Conservation (phyloP, 2,329 filamentous ascomycete species). For the Ascochyta lentis region DNA sequence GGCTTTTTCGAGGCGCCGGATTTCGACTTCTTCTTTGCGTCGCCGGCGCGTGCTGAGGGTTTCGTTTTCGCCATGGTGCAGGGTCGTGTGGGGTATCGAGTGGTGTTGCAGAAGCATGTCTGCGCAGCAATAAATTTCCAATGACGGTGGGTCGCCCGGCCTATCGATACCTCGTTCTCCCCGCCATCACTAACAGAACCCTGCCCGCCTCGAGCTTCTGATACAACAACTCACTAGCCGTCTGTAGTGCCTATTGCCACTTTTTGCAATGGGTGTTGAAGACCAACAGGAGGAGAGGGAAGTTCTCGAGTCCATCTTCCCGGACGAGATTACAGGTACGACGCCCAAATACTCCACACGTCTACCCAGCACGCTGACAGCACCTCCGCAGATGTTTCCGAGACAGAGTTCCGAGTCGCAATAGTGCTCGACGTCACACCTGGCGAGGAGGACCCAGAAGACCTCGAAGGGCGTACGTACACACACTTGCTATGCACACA, state of each 20-base stretch:
- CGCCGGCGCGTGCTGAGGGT: constrained; percentile 52
- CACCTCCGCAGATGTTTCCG: constrained; percentile 74
- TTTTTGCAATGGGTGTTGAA: constrained; percentile 63
- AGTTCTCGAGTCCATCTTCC: constrained; percentile 97
- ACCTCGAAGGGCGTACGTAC: constrained; percentile 62
- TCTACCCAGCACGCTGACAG: constrained; percentile 19
- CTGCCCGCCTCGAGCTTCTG: constrained; percentile 6
- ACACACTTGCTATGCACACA: not conserved
- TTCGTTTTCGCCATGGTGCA: constrained; percentile 61
- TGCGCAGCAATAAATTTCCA: not conserved
- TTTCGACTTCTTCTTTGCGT: constrained; percentile 43
- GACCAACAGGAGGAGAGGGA: constrained; percentile 96
- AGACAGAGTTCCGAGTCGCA: constrained; percentile 85
- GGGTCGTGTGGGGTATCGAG: constrained; percentile 9
- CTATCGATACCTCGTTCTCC: constrained; percentile 6
- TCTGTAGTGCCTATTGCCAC: constrained; percentile 11
- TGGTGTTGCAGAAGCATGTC: constrained; percentile 7
- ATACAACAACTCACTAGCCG: constrained; percentile 6
- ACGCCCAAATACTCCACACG: not conserved
- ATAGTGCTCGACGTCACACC: constrained; percentile 78
- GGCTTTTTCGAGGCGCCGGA: constrained; percentile 52
- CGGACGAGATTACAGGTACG: constrained; percentile 91
- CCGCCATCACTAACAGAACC: constrained; percentile 13
- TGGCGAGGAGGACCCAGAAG: constrained; percentile 61
- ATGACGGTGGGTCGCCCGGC: constrained; percentile 2